Conservation (phyloP, 305 asterid genomes). For the Petunia hybrid region DNA sequence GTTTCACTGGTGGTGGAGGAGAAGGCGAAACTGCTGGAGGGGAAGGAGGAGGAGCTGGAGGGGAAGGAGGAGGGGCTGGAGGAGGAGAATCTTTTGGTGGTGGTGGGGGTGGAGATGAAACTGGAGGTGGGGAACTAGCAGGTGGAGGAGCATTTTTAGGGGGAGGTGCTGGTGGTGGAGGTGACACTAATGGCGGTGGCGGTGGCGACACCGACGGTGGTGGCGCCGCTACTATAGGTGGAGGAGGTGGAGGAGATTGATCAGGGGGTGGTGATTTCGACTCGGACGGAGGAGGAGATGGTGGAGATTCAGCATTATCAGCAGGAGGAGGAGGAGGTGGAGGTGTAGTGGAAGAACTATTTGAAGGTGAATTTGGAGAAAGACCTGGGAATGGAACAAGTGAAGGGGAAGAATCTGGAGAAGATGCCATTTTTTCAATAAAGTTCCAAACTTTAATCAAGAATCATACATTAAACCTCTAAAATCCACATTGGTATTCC, state of each 20-base stretch:
- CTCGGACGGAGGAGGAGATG: constrained; percentile 52
- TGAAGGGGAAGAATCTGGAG: constrained; percentile 52
- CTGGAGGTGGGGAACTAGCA: constrained; percentile 40
- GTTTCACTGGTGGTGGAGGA: constrained; percentile 54
- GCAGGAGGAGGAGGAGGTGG: constrained; percentile 46
- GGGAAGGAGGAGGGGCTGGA: constrained; percentile 37
- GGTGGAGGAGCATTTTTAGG: constrained; percentile 42
- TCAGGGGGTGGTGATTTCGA: constrained; percentile 48
- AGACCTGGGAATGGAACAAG: constrained; percentile 46
- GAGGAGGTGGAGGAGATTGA: constrained; percentile 32
- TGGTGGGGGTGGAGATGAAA: constrained; percentile 44
- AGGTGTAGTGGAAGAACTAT: constrained; percentile 45
- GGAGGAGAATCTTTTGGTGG: constrained; percentile 37
- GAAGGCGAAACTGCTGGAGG: constrained; percentile 46
- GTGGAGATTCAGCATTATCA: constrained; percentile 46
- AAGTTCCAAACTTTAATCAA: neutral
- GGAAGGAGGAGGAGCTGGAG: constrained; percentile 41
- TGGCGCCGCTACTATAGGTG: constrained; percentile 27
- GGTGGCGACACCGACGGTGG: constrained; percentile 45
- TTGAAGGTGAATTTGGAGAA: constrained; percentile 42
- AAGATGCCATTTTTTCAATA: constrained; percentile 40
- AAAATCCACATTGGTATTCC: constrained; percentile 29
- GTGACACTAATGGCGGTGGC: constrained; percentile 33
- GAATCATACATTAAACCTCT: constrained; percentile 1
- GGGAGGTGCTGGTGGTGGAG: constrained; percentile 44